phyloP scores from a whole-genome alignment of 176 grass and related monocot species.

The Metroxylon sagu region DNA sequence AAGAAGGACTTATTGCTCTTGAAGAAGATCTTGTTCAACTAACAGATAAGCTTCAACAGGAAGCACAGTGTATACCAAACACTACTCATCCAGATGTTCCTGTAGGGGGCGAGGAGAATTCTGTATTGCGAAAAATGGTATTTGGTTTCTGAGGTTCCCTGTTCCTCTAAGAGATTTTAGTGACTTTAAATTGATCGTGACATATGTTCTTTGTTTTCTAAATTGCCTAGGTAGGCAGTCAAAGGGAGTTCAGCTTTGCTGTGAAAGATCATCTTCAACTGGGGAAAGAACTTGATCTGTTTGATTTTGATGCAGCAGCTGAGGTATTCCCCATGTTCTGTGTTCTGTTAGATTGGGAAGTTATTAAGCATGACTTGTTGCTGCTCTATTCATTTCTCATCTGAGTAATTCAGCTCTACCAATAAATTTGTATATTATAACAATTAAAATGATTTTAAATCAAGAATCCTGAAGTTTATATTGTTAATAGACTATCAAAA shows the following conservation, averaged over 20 bases:
- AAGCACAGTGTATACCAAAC: conserved; percentile 93
- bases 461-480: no score
- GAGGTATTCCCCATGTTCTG: conserved; percentile 39
- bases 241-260: conserved; percentile 63
- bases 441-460: no score
- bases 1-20: conserved; percentile 73
- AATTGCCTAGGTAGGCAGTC: conserved; percentile 58
- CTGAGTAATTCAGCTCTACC: no score
- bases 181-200: conserved; percentile 2
- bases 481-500: neutral
- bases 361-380: no score
- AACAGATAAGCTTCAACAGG: conserved; percentile 74
- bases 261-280: conserved; percentile 86
- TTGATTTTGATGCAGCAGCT: conserved; percentile 93
- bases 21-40: conserved; percentile 85
- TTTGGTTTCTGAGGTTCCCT: no score
- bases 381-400: no score
- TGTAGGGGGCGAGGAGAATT: conserved; percentile 63
- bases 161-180: no score
- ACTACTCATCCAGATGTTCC: conserved; percentile 82
- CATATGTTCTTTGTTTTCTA: conserved; percentile 17
- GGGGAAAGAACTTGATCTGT: conserved; percentile 85
- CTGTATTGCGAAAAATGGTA: conserved; percentile 77
- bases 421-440: no score
- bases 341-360: no score